Evolutionary conservation across 331 rosid genomes (phyloP).

Genomic region (Stylosanthes scabra): DNA sequence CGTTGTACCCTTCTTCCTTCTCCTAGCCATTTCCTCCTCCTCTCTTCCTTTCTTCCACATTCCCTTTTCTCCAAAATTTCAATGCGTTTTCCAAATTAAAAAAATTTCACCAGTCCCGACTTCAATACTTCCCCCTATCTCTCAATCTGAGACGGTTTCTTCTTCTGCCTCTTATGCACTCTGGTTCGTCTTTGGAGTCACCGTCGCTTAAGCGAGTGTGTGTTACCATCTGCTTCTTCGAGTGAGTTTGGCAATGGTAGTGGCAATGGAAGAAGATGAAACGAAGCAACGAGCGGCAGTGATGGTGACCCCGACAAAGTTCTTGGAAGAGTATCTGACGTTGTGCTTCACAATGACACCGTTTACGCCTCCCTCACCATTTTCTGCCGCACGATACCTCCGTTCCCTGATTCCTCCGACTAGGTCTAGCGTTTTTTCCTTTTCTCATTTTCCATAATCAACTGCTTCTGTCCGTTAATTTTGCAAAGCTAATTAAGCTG

Average conservation of each 20-base stretch:
- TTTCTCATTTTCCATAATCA: not conserved
- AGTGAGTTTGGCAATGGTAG: not conserved
- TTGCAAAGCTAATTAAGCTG: not conserved
- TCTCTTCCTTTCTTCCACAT: too few species aligned
- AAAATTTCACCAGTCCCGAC: too few species aligned
- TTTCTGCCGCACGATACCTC: slow-evolving; percentile 58
- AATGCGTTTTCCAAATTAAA: too few species aligned
- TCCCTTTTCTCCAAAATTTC: too few species aligned
- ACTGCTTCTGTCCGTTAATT: not conserved
- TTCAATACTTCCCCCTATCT: too few species aligned
- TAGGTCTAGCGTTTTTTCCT: slow-evolving; percentile 55
- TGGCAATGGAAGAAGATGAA: slow-evolving; percentile 47
- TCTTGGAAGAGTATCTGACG: slow-evolving; percentile 60
- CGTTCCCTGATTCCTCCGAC: slow-evolving; percentile 63
- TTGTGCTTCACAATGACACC: slow-evolving; percentile 60
- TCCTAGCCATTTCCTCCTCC: too few species aligned
- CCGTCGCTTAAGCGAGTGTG: too few species aligned
- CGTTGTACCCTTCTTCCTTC: too few species aligned
- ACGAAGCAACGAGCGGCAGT: not conserved
- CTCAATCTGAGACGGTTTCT: too few species aligned
- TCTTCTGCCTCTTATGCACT: too few species aligned
- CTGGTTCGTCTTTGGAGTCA: too few species aligned
- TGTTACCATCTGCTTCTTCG: not conserved
- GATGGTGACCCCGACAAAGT: slow-evolving; percentile 82
- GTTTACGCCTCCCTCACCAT: slow-evolving; percentile 90